phyloP scores from a whole-genome alignment of 2,329 filamentous ascomycete species.

The Apiospora saccharicola region DNA sequence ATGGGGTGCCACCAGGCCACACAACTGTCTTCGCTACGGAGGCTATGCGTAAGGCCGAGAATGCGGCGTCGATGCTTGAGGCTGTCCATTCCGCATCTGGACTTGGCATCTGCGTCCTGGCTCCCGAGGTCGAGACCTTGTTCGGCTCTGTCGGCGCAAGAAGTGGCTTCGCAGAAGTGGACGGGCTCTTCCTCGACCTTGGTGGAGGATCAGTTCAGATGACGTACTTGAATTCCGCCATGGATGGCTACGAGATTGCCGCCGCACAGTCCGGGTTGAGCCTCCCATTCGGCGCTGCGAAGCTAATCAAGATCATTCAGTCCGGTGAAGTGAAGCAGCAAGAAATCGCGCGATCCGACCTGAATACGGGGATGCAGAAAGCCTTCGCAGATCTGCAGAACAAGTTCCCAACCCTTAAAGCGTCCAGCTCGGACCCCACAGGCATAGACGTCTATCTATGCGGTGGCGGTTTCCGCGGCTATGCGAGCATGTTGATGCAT shows the following conservation, averaged over 20 bases:
- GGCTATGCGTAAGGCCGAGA: conserved; percentile 82
- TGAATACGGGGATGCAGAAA: conserved; percentile 63
- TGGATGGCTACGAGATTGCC: conserved; percentile 55
- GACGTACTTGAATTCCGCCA: conserved; percentile 65
- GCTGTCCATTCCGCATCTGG: conserved; percentile 70
- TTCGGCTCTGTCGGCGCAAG: conserved; percentile 86
- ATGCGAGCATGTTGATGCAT: conserved; percentile 89
- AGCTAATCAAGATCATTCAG: conserved; percentile 59
- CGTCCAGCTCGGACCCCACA: conserved; percentile 40
- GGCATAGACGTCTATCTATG: conserved; percentile 82
- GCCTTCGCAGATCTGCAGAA: conserved; percentile 64
- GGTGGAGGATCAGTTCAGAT: conserved; percentile 77
- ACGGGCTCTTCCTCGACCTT: conserved; percentile 85
- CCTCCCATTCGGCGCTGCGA: conserved; percentile 68
- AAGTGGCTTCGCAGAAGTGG: conserved; percentile 72
- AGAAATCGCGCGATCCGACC: conserved; percentile 58
- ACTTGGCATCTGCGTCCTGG: conserved; percentile 74
- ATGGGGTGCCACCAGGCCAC: conserved; percentile 69
- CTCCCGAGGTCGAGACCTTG: conserved; percentile 81
- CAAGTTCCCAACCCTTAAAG: conserved; percentile 59
- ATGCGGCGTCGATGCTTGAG: conserved; percentile 71
- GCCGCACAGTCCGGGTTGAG: conserved; percentile 64
- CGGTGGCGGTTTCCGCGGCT: conserved; percentile 89
- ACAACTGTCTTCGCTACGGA: conserved; percentile 86
- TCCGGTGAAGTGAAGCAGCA: conserved; percentile 48